Evolutionary conservation across 305 asterid genomes (phyloP).

Genomic region (Fraxinus albicans): DNA sequence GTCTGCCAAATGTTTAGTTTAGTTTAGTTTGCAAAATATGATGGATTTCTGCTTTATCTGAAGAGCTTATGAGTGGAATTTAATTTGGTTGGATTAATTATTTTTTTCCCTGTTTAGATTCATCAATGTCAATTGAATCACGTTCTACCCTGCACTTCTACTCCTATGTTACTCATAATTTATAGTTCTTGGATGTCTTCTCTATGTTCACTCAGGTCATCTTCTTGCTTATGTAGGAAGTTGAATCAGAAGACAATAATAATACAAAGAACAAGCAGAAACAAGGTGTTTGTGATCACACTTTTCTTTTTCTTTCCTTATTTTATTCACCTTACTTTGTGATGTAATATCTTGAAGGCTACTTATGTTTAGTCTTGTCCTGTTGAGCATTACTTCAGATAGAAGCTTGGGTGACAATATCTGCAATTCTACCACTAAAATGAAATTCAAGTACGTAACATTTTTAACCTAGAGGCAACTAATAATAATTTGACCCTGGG

Average conservation of each 20-base stretch:
- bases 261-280: conserved; percentile 42
- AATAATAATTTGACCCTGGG: not conserved
- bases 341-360: conserved; percentile 10
- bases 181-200: conserved; percentile 2
- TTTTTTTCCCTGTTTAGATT: not conserved
- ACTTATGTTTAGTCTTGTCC: not conserved
- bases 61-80: not conserved
- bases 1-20: not conserved
- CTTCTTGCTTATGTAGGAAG: conserved; percentile 44
- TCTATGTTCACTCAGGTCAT: conserved; percentile 10
- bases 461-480: not conserved
- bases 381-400: not conserved
- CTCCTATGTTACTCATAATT: not conserved
- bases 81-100: not conserved
- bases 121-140: not conserved
- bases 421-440: not conserved
- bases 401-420: not conserved
- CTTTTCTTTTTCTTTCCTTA: not conserved
- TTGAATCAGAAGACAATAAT: conserved; percentile 34
- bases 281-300: conserved; percentile 41
- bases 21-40: not conserved
- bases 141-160: not conserved
- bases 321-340: not conserved
- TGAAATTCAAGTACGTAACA: not conserved
- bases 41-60: not conserved